Conservation (phyloP, 306 rosid genomes). For the Lathyrus tuberosus region DNA sequence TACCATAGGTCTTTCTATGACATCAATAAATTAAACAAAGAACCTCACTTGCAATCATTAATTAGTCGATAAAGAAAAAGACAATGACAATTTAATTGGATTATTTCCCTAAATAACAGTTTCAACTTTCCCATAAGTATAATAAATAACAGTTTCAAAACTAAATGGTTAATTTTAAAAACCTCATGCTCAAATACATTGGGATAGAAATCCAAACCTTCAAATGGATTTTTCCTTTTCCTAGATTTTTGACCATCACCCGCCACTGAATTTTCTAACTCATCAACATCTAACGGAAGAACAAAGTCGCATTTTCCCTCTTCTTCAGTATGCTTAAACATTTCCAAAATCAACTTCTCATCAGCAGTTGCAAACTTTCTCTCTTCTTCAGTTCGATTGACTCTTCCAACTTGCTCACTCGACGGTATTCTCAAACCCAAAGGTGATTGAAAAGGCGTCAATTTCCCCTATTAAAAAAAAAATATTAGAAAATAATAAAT, state of each 20-base stretch:
- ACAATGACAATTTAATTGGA: background rate
- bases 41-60: conserved; percentile 11
- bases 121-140: conserved; percentile 10
- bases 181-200: background rate
- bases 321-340: conserved; percentile 59
- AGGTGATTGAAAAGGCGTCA: conserved; percentile 70
- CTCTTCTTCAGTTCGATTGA: conserved; percentile 46
- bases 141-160: background rate
- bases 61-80: conserved; percentile 9
- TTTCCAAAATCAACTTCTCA: conserved; percentile 56
- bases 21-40: conserved; percentile 14
- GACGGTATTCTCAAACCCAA: conserved; percentile 43
- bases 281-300: conserved; percentile 40
- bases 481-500: conserved; percentile 15
- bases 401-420: conserved; percentile 35
- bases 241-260: conserved; percentile 50
- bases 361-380: conserved; percentile 37
- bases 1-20: background rate
- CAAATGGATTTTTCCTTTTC: conserved; percentile 63
- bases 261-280: conserved; percentile 42
- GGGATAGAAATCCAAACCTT: conserved; percentile 56
- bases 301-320: conserved; percentile 41
- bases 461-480: conserved; percentile 57
- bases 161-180: conserved; percentile 5
- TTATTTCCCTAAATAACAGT: background rate